A percentile compares a stretch with the other conserved stretches of the same genome.
phyloP scores from a whole-genome alignment of 352 stramenopile genomes.

The Globisporangium alternatum region DNA sequence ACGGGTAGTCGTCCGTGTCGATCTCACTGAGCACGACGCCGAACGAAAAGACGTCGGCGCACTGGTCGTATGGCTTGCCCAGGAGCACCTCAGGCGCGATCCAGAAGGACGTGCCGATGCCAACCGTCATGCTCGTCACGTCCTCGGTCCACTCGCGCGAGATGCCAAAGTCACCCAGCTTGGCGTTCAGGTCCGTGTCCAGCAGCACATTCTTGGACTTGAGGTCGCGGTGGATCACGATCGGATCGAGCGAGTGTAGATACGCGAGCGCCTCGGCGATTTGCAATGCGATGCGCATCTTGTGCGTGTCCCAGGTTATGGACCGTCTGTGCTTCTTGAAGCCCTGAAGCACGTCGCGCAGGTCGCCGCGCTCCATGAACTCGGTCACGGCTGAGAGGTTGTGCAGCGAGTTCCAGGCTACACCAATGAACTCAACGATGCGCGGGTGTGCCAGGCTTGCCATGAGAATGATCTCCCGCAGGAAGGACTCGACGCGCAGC shows the following conservation, averaged over 20 bases:
- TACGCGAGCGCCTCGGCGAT: constrained; percentile 66
- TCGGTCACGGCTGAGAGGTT: constrained; percentile 72
- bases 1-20: constrained; percentile 58
- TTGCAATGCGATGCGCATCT: constrained; percentile 49
- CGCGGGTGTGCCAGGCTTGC: constrained; percentile 39
- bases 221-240: constrained; percentile 24
- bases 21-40: constrained; percentile 55
- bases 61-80: constrained; percentile 52
- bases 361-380: constrained; percentile 70
- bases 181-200: constrained; percentile 54
- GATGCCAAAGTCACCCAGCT: constrained; percentile 77
- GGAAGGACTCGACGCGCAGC: constrained; percentile 23
- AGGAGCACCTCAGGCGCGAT: constrained; percentile 66
- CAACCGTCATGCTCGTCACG: constrained; percentile 67
- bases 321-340: constrained; percentile 47
- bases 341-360: constrained; percentile 52
- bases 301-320: constrained; percentile 56
- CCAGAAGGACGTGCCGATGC: constrained; percentile 71
- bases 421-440: constrained; percentile 67
- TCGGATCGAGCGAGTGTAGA: constrained; percentile 44
- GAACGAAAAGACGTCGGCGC: constrained; percentile 53
- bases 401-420: constrained; percentile 56
- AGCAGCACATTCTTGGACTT: constrained; percentile 33
- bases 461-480: constrained; percentile 27
- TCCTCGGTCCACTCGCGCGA: constrained; percentile 61